Evolutionary conservation across 1,284 basidiomycete genomes (phyloP).

Genomic region (Meripilus lineatus): DNA sequence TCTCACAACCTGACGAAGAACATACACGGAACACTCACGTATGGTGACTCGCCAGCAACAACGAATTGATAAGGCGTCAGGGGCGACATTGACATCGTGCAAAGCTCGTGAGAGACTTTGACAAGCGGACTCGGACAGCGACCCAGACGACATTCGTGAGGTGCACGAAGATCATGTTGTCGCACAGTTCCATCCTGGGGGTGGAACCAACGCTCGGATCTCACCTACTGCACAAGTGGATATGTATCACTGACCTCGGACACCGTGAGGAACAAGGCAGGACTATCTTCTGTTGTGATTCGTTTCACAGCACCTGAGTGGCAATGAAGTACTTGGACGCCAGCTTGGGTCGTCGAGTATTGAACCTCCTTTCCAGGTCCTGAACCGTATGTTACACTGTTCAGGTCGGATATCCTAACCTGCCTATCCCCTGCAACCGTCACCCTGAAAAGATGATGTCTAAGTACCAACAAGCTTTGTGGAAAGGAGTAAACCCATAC

Average conservation of each 20-base stretch:
- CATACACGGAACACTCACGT: constrained; percentile 38
- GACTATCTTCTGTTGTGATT: constrained; percentile 79
- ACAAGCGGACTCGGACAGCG: constrained; percentile 68
- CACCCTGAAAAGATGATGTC: constrained; percentile 36
- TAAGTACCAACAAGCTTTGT: not conserved
- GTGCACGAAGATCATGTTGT: constrained; percentile 80
- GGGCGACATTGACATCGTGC: constrained; percentile 62
- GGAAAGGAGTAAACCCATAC: constrained; percentile 31
- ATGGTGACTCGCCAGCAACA: constrained; percentile 67
- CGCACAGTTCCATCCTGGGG: constrained; percentile 64
- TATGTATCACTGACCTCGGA: constrained; percentile 56
- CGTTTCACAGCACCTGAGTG: constrained; percentile 73
- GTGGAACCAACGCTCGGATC: constrained; percentile 2
- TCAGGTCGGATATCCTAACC: constrained; percentile 80
- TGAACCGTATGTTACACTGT: constrained; percentile 38
- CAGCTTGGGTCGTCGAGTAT: constrained; percentile 41
- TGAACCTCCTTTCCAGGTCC: constrained; percentile 30
- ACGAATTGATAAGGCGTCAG: constrained; percentile 72
- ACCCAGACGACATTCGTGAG: constrained; percentile 53
- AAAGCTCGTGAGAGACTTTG: constrained; percentile 53
- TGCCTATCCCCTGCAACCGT: constrained; percentile 79
- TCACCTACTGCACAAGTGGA: not conserved
- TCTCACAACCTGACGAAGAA: not conserved
- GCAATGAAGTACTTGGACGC: constrained; percentile 57
- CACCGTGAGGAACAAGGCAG: constrained; percentile 82